Percentiles rank a stretch among this genome's conserved stretches.
These are phyloP conservation scores for Salix purpurea DNA, from an alignment of 345 rosid genomes.

Conservation along the genomic window DNA sequence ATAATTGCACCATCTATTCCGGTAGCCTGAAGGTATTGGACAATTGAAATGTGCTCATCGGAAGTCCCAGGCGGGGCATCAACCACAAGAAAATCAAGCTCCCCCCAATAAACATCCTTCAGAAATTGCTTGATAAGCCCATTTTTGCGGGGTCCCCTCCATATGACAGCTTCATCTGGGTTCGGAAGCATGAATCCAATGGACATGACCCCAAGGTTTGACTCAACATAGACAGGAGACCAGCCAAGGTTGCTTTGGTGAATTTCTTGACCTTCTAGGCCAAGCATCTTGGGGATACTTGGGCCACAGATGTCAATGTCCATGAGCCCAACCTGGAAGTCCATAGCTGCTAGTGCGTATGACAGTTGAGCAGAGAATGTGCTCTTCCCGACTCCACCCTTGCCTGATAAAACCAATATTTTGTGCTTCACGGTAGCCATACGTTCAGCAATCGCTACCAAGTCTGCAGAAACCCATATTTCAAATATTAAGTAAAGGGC, in stretches of 20 bases:
- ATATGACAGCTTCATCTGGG: constrained; percentile 92
- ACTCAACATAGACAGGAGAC: constrained; percentile 94
- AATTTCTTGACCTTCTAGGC: constrained; percentile 90
- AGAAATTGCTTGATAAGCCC: constrained; percentile 88
- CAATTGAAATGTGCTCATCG: constrained; percentile 91
- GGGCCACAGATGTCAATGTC: constrained; percentile 95
- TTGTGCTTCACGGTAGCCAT: constrained; percentile 95
- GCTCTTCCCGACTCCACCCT: constrained; percentile 98
- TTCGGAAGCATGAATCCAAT: constrained; percentile 94
- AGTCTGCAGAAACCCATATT: constrained; percentile 45
- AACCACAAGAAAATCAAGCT: constrained; percentile 79
- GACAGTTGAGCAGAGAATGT: constrained; percentile 92
- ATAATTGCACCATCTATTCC: constrained; percentile 93
- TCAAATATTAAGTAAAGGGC: not conserved
- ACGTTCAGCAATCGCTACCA: constrained; percentile 85
- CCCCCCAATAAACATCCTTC: constrained; percentile 92
- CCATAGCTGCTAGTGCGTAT: constrained; percentile 77
- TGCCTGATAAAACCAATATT: constrained; percentile 83
- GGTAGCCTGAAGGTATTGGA: constrained; percentile 74
- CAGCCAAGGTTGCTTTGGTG: constrained; percentile 98
- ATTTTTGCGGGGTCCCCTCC: constrained; percentile 96
- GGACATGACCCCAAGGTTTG: constrained; percentile 96
- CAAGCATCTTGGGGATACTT: constrained; percentile 95
- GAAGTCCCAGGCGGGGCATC: constrained; percentile 99
- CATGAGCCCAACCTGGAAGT: constrained; percentile 83